Evolutionary conservation across 1,284 basidiomycete genomes (phyloP), one percentile per base, ranked within the genome.

Genomic region (Sanghuangporus weigelae): DNA sequence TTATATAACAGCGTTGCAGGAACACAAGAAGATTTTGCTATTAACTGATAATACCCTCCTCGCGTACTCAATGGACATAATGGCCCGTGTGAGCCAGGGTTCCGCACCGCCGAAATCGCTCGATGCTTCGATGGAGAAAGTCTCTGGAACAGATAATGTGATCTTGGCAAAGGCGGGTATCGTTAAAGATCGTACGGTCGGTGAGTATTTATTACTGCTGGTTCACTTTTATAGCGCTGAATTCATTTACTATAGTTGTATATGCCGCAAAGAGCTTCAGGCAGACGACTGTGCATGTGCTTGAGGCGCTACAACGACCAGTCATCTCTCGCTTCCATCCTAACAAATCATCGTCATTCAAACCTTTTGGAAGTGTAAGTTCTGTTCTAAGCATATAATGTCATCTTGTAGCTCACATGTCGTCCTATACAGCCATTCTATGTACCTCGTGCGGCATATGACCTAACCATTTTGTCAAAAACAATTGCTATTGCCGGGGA

Each of bases 1-100:
- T 3, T 79, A 80, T 23, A 77, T 92, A 57, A 77, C 82, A 10
- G 82, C 84, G 0, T 71, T 92, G 23, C 81, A 83, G 60, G 73
- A 78, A 0, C 85, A 83, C 73, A 86, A 89, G 71, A 87, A 84
- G 68, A 79, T 92, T 60, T 71, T 92, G 36, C 77, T 93, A 1
- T 83, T 86, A 38, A 77, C 79, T 21, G 84, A 89, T 53, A 75
- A 73, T n/a, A 77, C 78, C 1, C 73, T 92, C 3, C 68, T 82
- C 39, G 80, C 87, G 1, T 92, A 89, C 70, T 85, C 89, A 0
- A 78, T 92, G n/a, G 87, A 90, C 65, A 72, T 85, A 21, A 74
- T 92, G 54, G 84, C 81, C 1, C 83, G 84, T 26, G 79, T 87
- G 7, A 80, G 80, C 12, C 74, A 80, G 26, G 82, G 81, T 1